Conservation (phyloP, 208 protist genomes). For the Eutreptiella sp. region DNA sequence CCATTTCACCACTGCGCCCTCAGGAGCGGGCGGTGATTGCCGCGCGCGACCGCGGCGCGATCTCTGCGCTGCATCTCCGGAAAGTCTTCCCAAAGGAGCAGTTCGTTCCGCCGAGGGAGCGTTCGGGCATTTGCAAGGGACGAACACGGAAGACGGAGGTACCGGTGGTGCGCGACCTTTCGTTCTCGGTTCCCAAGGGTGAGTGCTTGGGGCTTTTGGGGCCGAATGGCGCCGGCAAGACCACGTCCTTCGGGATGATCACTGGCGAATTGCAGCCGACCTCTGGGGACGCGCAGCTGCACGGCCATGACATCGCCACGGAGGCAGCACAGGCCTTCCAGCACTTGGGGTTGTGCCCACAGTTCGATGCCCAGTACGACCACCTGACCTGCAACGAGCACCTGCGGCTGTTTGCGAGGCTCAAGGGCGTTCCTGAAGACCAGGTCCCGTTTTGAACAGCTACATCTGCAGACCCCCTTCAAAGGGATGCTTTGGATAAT, state of each 20-base stretch:
- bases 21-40: too few relatives aligned
- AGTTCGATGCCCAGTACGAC: constrained; percentile 84
- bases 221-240: constrained; percentile 58
- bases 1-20: too few relatives aligned
- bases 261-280: constrained; percentile 35
- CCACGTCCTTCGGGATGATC: constrained; percentile 45
- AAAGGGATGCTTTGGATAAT: too few relatives aligned
- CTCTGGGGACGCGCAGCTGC: constrained; percentile 49
- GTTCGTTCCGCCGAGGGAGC: too few relatives aligned
- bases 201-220: constrained; percentile 35
- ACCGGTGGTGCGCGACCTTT: constrained; percentile 44
- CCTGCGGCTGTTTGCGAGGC: constrained; percentile 69
- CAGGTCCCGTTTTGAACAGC: too few relatives aligned
- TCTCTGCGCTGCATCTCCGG: too few relatives aligned
- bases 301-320: constrained; percentile 41
- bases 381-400: constrained; percentile 86
- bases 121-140: too few relatives aligned
- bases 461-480: too few relatives aligned
- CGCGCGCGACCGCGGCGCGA: too few relatives aligned
- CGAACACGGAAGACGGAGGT: neutral
- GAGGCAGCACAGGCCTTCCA: constrained; percentile 56
- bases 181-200: constrained; percentile 13
- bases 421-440: constrained; percentile 58
- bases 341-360: constrained; percentile 87
- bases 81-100: too few relatives aligned